phyloP scores from a whole-genome alignment of 1,284 basidiomycete species.

The Cryptococcus depauperatus region DNA sequence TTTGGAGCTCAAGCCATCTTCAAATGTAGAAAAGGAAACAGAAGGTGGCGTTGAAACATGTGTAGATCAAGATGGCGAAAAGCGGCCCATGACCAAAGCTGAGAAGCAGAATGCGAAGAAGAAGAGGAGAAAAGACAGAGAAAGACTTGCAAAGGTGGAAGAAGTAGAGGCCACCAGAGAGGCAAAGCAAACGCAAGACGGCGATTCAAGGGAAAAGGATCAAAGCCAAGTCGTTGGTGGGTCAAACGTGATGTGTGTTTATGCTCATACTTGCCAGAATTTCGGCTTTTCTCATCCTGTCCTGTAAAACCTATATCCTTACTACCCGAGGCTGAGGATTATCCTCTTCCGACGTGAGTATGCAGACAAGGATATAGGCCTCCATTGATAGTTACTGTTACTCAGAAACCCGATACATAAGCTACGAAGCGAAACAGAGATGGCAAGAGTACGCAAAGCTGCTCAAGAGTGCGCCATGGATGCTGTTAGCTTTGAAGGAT shows the following conservation, averaged over 20 bases:
- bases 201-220: not conserved
- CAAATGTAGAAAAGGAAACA: constrained; percentile 1
- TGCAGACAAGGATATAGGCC: not conserved
- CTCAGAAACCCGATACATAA: not conserved
- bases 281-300: constrained; percentile 30
- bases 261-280: constrained; percentile 12
- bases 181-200: not conserved
- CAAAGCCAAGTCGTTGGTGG: not conserved
- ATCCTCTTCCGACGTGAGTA: constrained; percentile 18
- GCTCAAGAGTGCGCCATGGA: constrained; percentile 4
- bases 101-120: constrained; percentile 43
- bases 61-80: constrained; percentile 12
- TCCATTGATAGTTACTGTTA: not conserved
- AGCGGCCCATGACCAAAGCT: constrained; percentile 34
- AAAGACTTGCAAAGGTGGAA: constrained; percentile 16
- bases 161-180: not conserved
- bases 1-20: too few species aligned
- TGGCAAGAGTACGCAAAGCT: not conserved
- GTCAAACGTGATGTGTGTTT: not conserved
- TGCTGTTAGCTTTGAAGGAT: constrained; percentile 2
- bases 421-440: not conserved
- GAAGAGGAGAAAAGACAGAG: constrained; percentile 37
- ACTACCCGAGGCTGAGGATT: constrained; percentile 15
- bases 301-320: constrained; percentile 17
- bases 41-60: constrained; percentile 3